These are phyloP conservation scores for Xylariaceae sp. DNA, from an alignment of 2,329 filamentous ascomycete genomes.

Conservation along the genomic window DNA sequence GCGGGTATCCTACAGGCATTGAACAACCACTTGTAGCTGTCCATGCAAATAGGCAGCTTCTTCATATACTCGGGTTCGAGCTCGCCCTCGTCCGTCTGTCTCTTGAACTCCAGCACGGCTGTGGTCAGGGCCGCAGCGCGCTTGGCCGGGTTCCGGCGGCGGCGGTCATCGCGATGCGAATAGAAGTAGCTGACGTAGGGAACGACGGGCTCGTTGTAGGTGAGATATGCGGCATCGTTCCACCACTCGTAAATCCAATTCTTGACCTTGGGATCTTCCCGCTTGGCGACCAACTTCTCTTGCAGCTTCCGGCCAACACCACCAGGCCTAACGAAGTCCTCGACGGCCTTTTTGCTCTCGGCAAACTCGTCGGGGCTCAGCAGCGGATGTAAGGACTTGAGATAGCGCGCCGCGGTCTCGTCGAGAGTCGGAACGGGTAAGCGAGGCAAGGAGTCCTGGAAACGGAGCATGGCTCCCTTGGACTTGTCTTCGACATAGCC, in stretches of 20 bases:
- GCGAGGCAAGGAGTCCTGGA: slow-evolving; percentile 74
- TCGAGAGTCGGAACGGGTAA: slow-evolving; percentile 76
- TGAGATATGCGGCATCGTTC: slow-evolving; percentile 90
- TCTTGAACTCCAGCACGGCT: slow-evolving; percentile 87
- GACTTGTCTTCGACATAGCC: slow-evolving; percentile 74
- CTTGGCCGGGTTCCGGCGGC: slow-evolving; percentile 80
- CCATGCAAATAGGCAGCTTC: slow-evolving; percentile 95
- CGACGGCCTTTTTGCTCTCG: slow-evolving; percentile 71
- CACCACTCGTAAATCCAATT: slow-evolving; percentile 99
- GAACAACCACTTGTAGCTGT: slow-evolving; percentile 99
- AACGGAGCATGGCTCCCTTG: slow-evolving; percentile 75
- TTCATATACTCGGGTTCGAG: slow-evolving; percentile 99
- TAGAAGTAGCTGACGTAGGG: slow-evolving; percentile 99
- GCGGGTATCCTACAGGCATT: slow-evolving; percentile 82
- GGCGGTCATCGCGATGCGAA: slow-evolving; percentile 89
- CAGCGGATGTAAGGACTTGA: slow-evolving; percentile 71
- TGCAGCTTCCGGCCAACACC: slow-evolving; percentile 78
- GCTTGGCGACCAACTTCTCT: slow-evolving; percentile 72
- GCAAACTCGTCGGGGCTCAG: slow-evolving; percentile 62
- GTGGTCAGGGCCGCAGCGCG: slow-evolving; percentile 86
- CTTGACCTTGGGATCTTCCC: slow-evolving; percentile 71
- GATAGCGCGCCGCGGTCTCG: slow-evolving; percentile 72
- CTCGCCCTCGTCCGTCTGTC: slow-evolving; percentile 71
- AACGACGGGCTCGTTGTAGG: slow-evolving; percentile 89
- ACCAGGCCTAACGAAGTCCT: slow-evolving; percentile 83